Evolutionary conservation across 192 early-diverging fungal species (phyloP).

Genomic region (Coemansia brasiliensis): DNA sequence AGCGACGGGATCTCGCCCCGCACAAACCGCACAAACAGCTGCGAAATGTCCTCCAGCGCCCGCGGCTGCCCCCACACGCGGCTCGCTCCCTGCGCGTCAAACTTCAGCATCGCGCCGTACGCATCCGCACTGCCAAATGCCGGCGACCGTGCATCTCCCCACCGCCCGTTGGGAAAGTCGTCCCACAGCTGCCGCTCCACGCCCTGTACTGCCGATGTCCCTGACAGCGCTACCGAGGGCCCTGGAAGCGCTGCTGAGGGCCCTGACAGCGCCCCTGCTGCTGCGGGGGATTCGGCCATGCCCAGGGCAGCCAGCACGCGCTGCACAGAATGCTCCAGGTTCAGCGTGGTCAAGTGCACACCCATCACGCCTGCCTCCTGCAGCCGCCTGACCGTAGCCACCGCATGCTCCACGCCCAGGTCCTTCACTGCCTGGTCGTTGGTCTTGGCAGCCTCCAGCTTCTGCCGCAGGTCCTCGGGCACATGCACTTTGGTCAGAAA

Average conservation of each 20-base stretch:
- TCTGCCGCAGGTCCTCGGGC: conserved; percentile 68
- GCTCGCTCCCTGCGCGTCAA: conserved; percentile 62
- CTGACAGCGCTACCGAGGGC: conserved; percentile 4
- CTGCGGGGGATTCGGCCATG: conserved; percentile 1
- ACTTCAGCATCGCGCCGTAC: conserved; percentile 82
- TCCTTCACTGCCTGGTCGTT: conserved; percentile 97
- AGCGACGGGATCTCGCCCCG: conserved; percentile 68
- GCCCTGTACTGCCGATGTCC: neutral
- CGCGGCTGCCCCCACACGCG: conserved; percentile 79
- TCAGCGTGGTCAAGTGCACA: conserved; percentile 95
- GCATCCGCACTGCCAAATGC: conserved; percentile 78
- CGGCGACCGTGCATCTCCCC: conserved; percentile 95
- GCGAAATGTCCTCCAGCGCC: conserved; percentile 60
- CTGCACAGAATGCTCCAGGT: conserved; percentile 82
- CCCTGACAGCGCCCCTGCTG: conserved; percentile 2
- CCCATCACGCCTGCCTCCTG: conserved; percentile 59
- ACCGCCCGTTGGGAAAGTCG: conserved; percentile 97
- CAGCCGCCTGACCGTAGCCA: conserved; percentile 70
- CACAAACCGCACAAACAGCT: conserved; percentile 81
- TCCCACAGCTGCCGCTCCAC: conserved; percentile 61
- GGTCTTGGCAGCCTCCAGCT: conserved; percentile 88
- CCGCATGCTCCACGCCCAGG: conserved; percentile 80
- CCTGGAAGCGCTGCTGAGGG: neutral
- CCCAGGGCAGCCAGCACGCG: conserved; percentile 70
- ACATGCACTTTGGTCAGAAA: conserved; percentile 82